Percentiles rank a stretch among this genome's conserved stretches.
phyloP scores from a whole-genome alignment of 1,284 basidiomycete species.

The Pseudozyma hubeiensis region DNA sequence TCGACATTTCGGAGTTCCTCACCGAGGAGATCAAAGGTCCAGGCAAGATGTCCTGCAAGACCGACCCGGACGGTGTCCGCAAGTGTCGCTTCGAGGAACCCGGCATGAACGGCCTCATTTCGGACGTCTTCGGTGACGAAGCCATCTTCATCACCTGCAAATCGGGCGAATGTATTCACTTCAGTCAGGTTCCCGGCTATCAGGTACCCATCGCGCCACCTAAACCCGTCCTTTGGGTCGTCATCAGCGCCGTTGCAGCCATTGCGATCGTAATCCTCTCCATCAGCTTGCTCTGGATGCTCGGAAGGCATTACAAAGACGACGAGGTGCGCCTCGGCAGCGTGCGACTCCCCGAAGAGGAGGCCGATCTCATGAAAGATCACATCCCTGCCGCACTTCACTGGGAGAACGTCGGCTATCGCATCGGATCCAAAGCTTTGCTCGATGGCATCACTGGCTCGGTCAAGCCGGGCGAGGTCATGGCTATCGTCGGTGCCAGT shows the following conservation, averaged over 20 bases:
- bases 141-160: conserved; percentile 88
- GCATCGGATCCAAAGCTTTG: conserved; percentile 74
- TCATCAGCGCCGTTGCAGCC: conserved; percentile 82
- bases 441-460: conserved; percentile 86
- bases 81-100: conserved; percentile 90
- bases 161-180: conserved; percentile 92
- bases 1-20: conserved; percentile 97
- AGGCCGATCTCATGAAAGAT: conserved; percentile 87
- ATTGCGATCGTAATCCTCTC: conserved; percentile 73
- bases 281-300: conserved; percentile 68
- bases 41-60: conserved; percentile 84
- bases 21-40: conserved; percentile 90
- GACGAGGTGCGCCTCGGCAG: conserved; percentile 41
- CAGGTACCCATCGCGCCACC: conserved; percentile 35
- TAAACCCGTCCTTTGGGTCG: conserved; percentile 75
- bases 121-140: conserved; percentile 89
- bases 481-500: conserved; percentile 93
- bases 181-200: conserved; percentile 87
- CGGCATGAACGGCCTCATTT: conserved; percentile 94
- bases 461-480: conserved; percentile 89
- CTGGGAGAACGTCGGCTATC: conserved; percentile 85
- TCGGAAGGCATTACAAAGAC: conserved; percentile 54
- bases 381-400: conserved; percentile 92
- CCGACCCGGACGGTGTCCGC: conserved; percentile 68
- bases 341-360: conserved; percentile 73